phyloP scores from a whole-genome alignment of 2,329 filamentous ascomycete species.

The Biscogniauxia sp. region DNA sequence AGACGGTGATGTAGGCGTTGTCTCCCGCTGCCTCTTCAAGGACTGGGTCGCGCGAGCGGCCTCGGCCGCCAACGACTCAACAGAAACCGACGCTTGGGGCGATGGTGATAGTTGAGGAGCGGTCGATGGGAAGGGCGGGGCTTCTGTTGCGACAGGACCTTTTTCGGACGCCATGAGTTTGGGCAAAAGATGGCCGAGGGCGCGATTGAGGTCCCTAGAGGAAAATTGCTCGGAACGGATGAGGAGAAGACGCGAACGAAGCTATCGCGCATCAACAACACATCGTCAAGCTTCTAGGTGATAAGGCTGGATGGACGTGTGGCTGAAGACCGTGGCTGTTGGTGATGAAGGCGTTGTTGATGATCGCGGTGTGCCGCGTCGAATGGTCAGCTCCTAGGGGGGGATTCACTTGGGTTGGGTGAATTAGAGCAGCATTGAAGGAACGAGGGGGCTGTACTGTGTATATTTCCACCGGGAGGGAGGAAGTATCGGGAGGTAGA shows the following conservation, averaged over 20 bases:
- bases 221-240: conserved; percentile 22
- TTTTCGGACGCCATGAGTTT: conserved; percentile 53
- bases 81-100: conserved; percentile 33
- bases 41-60: conserved; percentile 36
- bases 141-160: conserved; percentile 51
- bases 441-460: background rate
- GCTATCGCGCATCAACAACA: conserved; percentile 32
- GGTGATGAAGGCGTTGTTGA: conserved; percentile 30
- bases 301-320: conserved; percentile 33
- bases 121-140: conserved; percentile 39
- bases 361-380: conserved; percentile 26
- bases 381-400: conserved; percentile 9
- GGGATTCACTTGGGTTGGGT: conserved; percentile 6
- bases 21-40: conserved; percentile 48
- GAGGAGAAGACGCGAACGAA: conserved; percentile 20
- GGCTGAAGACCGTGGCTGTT: conserved; percentile 36
- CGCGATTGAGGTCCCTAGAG: conserved; percentile 26
- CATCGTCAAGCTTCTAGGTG: conserved; percentile 30
- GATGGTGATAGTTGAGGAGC: conserved; percentile 35
- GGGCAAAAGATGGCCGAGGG: conserved; percentile 17
- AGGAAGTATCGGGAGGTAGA: conserved; percentile 7
- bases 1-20: conserved; percentile 40
- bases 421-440: conserved; percentile 2
- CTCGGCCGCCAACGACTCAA: conserved; percentile 42
- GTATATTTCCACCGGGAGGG: conserved; percentile 6